phyloP scores from a whole-genome alignment of 306 rosid species.

The Cucurbita pepo region DNA sequence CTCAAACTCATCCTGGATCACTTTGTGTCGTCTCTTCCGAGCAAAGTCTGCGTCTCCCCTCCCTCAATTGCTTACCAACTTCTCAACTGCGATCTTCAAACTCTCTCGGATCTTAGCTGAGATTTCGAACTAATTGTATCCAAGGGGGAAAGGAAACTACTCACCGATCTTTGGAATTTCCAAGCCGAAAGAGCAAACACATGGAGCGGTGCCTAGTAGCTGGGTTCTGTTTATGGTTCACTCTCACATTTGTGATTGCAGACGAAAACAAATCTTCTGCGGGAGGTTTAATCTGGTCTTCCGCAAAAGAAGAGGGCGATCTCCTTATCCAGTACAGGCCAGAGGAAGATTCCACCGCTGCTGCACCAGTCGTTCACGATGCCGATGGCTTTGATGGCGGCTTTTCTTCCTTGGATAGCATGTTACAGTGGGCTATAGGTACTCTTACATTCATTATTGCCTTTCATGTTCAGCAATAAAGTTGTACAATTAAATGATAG shows the following conservation, averaged over 20 bases:
- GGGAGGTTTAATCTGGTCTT: constrained; percentile 23
- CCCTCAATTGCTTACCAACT: neutral
- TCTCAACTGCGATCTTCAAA: neutral
- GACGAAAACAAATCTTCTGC: constrained; percentile 6
- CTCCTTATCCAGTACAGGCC: constrained; percentile 11
- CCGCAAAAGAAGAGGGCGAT: constrained; percentile 37
- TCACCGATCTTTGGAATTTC: neutral
- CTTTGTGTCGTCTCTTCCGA: too few relatives aligned
- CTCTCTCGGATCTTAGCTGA: neutral
- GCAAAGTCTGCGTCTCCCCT: neutral
- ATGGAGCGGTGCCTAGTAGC: neutral
- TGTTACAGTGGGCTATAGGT: constrained; percentile 94
- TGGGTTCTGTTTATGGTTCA: neutral
- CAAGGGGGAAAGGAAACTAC: neutral
- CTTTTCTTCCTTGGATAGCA: constrained; percentile 71
- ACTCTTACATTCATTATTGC: neutral
- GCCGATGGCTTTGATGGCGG: constrained; percentile 49
- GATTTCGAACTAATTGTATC: neutral
- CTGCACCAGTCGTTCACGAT: neutral
- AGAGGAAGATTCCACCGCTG: constrained; percentile 9
- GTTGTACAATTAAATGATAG: neutral
- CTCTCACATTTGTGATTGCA: neutral
- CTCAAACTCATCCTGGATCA: too few relatives aligned
- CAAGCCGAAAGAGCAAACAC: neutral
- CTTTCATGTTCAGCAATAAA: neutral